A percentile compares a stretch with the other conserved stretches of the same genome.
Conservation (phyloP, 176 grass and related monocot genomes). For the Raddia distichophylla region DNA sequence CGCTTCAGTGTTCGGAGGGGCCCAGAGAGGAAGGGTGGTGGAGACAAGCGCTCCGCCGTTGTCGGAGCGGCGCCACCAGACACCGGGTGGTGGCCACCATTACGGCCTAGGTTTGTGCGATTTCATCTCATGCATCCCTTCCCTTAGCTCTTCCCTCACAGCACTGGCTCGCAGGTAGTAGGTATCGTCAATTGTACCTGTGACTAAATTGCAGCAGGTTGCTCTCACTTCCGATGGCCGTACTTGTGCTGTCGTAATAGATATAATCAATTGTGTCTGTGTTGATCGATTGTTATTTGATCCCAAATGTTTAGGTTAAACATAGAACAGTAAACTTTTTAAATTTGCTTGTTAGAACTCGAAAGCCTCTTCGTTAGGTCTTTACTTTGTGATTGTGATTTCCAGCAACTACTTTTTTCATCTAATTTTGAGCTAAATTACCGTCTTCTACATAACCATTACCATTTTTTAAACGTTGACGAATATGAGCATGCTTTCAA, state of each 20-base stretch:
- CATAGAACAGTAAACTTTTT: background rate
- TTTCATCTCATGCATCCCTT: conserved; percentile 10
- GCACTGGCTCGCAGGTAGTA: background rate
- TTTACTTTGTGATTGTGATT: background rate
- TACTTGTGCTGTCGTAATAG: background rate
- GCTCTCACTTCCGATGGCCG: background rate
- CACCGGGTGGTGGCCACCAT: background rate
- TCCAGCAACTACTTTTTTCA: background rate
- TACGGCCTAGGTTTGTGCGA: background rate
- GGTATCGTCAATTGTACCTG: no score
- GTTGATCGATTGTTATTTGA: background rate
- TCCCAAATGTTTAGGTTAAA: background rate
- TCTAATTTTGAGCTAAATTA: background rate
- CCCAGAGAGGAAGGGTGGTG: background rate
- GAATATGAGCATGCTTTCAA: conserved; percentile 5
- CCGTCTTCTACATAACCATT: background rate
- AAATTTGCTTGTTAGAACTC: background rate
- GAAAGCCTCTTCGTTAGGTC: background rate
- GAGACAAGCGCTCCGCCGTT: background rate
- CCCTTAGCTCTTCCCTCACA: background rate
- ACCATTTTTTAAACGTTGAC: background rate
- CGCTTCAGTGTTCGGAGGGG: background rate
- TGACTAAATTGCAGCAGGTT: background rate
- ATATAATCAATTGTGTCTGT: background rate
- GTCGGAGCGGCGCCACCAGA: background rate